Conservation (phyloP, 257 asterid genomes). For the Nicotiana obtusifolia region DNA sequence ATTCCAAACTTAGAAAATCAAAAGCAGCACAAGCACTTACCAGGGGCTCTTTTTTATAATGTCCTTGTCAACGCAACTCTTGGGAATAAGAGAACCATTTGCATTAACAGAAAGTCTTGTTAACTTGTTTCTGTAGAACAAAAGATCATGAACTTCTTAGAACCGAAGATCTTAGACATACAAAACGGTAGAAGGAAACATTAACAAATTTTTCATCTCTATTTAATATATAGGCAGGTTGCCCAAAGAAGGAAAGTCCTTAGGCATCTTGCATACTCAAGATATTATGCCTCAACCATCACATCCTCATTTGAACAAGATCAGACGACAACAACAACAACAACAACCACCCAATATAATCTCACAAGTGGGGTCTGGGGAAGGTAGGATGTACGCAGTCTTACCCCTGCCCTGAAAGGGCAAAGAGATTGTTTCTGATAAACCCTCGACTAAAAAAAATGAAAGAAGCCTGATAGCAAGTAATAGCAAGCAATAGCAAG, state of each 20-base stretch:
- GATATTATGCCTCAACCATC: neutral
- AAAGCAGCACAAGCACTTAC: slow-evolving; percentile 31
- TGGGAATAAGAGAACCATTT: slow-evolving; percentile 74
- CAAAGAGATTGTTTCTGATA: too few relatives aligned
- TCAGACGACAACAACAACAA: too few relatives aligned
- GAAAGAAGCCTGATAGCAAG: too few relatives aligned
- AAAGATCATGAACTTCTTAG: slow-evolving; percentile 5
- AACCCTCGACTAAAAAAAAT: too few relatives aligned
- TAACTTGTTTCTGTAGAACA: slow-evolving; percentile 56
- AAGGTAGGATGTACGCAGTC: too few relatives aligned
- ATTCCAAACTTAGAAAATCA: neutral
- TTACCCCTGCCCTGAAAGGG: too few relatives aligned
- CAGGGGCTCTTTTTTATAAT: slow-evolving; percentile 71
- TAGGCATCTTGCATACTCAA: slow-evolving; percentile 4
- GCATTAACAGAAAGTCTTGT: slow-evolving; percentile 84
- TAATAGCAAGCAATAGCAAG: too few relatives aligned
- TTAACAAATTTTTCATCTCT: neutral
- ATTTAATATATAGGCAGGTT: neutral
- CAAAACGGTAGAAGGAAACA: slow-evolving; percentile 6
- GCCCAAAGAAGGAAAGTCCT: neutral
- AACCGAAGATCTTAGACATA: neutral
- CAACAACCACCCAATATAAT: too few relatives aligned
- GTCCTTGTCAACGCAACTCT: slow-evolving; percentile 62
- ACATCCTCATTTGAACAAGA: neutral
- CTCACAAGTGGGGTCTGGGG: too few relatives aligned